Evolutionary conservation across 169 alveolate species (phyloP).

Genomic region (Plasmodium cynomolgi): DNA sequence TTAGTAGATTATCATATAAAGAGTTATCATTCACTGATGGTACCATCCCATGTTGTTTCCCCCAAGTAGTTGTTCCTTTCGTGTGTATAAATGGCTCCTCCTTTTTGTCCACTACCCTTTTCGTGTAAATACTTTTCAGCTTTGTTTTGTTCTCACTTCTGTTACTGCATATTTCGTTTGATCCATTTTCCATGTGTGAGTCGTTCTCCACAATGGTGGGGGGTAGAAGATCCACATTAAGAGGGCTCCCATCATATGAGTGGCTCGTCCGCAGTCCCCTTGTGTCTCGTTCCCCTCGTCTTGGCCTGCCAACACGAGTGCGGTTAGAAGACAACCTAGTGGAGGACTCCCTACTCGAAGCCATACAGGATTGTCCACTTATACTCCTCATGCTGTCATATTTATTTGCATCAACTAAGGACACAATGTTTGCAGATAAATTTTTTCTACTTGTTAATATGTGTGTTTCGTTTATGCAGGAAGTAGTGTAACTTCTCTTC

Average conservation of each 20-base stretch:
- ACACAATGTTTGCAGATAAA: background rate
- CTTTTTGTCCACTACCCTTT: background rate
- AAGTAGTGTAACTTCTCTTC: constrained; percentile 1
- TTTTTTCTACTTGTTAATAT: background rate
- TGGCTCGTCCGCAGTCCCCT: background rate
- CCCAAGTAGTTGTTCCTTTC: background rate
- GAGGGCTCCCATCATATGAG: background rate
- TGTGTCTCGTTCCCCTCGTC: background rate
- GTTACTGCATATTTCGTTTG: background rate
- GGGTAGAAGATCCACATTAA: background rate
- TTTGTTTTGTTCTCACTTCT: background rate
- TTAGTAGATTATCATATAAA: background rate
- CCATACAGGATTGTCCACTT: background rate
- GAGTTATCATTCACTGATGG: background rate
- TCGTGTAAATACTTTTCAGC: background rate
- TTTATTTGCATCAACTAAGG: background rate
- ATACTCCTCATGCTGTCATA: background rate
- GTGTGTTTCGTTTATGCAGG: background rate
- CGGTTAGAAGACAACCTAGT: background rate
- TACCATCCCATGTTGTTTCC: background rate
- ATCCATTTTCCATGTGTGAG: background rate
- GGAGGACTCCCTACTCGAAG: background rate
- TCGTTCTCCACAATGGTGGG: background rate
- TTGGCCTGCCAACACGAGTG: background rate
- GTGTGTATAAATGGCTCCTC: background rate